Conservation (phyloP, 225 moss, liverwort and hornwort genomes). For the Bryum argenteum region DNA sequence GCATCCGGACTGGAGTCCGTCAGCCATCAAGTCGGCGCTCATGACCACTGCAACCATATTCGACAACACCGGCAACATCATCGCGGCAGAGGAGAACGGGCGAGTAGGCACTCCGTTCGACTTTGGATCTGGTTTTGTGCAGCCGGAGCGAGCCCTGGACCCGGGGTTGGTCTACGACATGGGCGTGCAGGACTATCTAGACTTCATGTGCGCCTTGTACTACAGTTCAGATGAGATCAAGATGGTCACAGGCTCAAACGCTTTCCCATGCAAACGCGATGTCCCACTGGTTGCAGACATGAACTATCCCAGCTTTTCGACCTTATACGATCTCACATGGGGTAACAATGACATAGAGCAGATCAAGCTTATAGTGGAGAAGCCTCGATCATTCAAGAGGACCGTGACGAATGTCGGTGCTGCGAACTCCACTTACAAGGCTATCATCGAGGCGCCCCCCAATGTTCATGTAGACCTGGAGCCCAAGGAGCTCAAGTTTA, state of each 20-base stretch:
- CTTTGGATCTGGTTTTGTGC: conserved; percentile 51
- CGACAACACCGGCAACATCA: conserved; percentile 19
- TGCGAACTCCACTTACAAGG: conserved; percentile 20
- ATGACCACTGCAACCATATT: conserved; percentile 43
- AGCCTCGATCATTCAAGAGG: conserved; percentile 16
- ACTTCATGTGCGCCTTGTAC: conserved; percentile 45
- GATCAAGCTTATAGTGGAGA: neutral
- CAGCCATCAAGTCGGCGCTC: conserved; percentile 57
- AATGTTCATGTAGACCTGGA: conserved; percentile 27
- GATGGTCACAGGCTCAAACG: conserved; percentile 27
- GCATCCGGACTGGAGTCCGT: conserved; percentile 48
- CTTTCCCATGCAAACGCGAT: neutral
- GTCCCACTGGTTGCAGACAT: conserved; percentile 29
- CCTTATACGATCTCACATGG: neutral
- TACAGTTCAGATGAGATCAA: conserved; percentile 27
- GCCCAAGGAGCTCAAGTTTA: conserved; percentile 35
- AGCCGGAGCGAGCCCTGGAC: conserved; percentile 36
- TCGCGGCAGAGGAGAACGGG: conserved; percentile 29
- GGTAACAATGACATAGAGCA: too few relatives aligned
- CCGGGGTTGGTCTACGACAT: conserved; percentile 65
- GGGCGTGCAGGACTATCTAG: conserved; percentile 32
- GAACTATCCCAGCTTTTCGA: conserved; percentile 63
- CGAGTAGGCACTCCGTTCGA: conserved; percentile 24
- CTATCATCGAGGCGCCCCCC: conserved; percentile 19
- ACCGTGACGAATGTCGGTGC: conserved; percentile 59